Evolutionary conservation across 768 basidiomycete species (phyloP).

Genomic region (Xerocomus spinulosus): DNA sequence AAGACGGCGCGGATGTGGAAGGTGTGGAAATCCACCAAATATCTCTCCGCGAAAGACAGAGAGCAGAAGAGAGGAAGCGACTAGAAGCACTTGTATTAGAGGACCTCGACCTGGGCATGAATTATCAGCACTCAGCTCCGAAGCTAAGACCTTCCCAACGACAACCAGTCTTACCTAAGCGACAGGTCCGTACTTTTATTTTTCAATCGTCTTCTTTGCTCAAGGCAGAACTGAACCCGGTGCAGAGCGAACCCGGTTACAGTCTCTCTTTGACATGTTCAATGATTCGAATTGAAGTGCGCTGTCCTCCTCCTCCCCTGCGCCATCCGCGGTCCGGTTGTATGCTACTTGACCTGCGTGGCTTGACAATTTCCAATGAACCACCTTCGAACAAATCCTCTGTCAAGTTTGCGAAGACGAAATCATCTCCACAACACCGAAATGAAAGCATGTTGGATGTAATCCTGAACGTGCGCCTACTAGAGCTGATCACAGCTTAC

Average conservation of each 20-base stretch:
- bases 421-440: background rate
- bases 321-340: constrained; percentile 59
- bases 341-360: constrained; percentile 59
- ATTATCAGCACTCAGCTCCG: constrained; percentile 33
- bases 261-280: constrained; percentile 41
- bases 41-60: constrained; percentile 14
- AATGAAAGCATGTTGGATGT: constrained; percentile 5
- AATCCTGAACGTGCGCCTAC: constrained; percentile 39
- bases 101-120: constrained; percentile 52
- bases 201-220: constrained; percentile 1
- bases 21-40: constrained; percentile 25
- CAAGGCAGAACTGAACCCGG: constrained; percentile 8
- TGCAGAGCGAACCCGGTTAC: constrained; percentile 4
- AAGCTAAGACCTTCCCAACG: constrained; percentile 6
- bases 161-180: constrained; percentile 1
- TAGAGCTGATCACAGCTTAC: constrained; percentile 47
- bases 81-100: constrained; percentile 52
- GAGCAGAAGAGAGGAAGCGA: constrained; percentile 37
- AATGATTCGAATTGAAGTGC: constrained; percentile 62
- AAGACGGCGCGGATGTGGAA: constrained; percentile 12
- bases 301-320: constrained; percentile 55
- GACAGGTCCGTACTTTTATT: constrained; percentile 15
- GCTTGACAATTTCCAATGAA: constrained; percentile 39
- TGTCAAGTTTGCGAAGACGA: constrained; percentile 28
- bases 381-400: constrained; percentile 14